Conservation (phyloP, 495 filamentous ascomycete genomes). For the Neurospora sp. region DNA sequence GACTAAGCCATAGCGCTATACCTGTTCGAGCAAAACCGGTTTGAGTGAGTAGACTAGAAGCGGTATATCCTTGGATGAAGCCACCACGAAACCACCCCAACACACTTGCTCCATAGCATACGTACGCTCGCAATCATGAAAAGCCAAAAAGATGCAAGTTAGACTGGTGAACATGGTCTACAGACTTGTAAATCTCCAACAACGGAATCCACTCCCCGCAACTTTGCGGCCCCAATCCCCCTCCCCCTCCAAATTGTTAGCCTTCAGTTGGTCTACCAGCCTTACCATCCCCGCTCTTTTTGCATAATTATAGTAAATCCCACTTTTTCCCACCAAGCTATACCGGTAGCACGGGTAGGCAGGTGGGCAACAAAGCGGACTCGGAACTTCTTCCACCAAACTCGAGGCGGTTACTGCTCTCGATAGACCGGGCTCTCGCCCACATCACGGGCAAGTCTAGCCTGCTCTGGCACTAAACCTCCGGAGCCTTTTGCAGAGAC, state of each 20-base stretch:
- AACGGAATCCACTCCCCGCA: background rate
- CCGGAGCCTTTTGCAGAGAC: background rate
- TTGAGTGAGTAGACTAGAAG: too few relatives aligned
- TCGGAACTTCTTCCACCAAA: background rate
- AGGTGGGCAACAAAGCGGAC: background rate
- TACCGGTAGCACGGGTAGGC: background rate
- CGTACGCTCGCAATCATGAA: background rate
- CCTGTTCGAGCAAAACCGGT: too few relatives aligned
- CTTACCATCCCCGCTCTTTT: background rate
- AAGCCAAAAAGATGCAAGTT: background rate
- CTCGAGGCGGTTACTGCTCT: background rate
- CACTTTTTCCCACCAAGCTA: background rate
- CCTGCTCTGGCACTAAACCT: background rate
- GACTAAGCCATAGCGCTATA: too few relatives aligned
- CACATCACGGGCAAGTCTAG: background rate
- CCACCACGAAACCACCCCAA: background rate
- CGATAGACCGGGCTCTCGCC: background rate
- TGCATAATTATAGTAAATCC: background rate
- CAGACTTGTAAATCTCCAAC: background rate
- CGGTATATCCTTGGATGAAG: background rate
- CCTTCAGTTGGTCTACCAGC: background rate
- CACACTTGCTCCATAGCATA: background rate
- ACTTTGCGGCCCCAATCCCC: background rate
- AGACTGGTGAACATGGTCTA: background rate
- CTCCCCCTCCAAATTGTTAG: background rate